Evolutionary conservation across 169 alveolate genomes (phyloP).

Genomic region (Plasmodium ovale): DNA sequence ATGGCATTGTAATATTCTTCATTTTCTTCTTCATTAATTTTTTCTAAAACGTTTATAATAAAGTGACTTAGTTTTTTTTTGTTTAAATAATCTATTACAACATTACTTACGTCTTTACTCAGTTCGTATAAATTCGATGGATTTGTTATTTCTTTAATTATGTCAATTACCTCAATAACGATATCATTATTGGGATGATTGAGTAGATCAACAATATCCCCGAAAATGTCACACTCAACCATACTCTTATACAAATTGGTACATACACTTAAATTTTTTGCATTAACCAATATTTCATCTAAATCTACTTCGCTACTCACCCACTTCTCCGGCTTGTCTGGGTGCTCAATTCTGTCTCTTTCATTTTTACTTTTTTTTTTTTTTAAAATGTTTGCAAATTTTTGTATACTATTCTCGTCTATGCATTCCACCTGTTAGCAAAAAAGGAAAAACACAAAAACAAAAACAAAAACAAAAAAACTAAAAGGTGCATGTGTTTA

Average conservation of each 20-base stretch:
- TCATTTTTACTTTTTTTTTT: conserved; percentile 68
- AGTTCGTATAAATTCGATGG: conserved; percentile 71
- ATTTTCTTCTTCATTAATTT: conserved; percentile 69
- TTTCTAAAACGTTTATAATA: conserved; percentile 64
- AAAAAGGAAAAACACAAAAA: neutral
- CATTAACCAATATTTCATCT: conserved; percentile 68
- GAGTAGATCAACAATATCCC: conserved; percentile 50
- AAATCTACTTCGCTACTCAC: conserved; percentile 73
- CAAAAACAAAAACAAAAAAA: neutral
- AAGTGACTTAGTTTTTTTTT: conserved; percentile 65
- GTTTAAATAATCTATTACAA: conserved; percentile 41
- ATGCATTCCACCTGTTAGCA: conserved; percentile 50
- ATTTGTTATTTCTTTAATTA: conserved; percentile 68
- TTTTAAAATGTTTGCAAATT: conserved; percentile 44
- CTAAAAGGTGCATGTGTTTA: neutral
- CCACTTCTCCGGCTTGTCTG: conserved; percentile 76
- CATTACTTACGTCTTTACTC: conserved; percentile 6
- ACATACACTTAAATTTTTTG: conserved; percentile 69
- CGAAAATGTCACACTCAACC: conserved; percentile 54
- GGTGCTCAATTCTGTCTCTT: conserved; percentile 72
- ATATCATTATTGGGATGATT: conserved; percentile 74
- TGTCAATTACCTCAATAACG: conserved; percentile 67
- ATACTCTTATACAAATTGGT: conserved; percentile 66
- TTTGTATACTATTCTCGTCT: conserved; percentile 66
- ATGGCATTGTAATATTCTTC: conserved; percentile 71